phyloP scores from a whole-genome alignment of 257 asterid species.

The Rhazya stricta region DNA sequence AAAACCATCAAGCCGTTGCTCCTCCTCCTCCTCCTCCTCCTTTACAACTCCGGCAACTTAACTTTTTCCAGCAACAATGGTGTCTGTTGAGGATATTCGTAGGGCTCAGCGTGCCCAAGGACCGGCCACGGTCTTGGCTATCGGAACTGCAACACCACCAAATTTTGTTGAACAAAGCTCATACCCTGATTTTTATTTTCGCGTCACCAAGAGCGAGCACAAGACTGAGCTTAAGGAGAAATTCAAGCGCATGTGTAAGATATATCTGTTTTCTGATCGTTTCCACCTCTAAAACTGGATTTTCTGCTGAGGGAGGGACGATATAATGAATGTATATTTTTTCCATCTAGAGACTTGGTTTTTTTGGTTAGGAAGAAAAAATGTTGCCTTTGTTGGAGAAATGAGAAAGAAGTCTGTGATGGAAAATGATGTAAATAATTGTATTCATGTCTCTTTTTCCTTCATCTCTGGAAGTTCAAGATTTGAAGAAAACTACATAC shows the following conservation, averaged over 20 bases:
- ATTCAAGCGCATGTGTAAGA: constrained; percentile 10
- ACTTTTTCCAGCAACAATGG: not conserved
- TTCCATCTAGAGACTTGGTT: too few relatives aligned
- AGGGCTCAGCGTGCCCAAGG: constrained; percentile 3
- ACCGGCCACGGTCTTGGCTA: constrained; percentile 9
- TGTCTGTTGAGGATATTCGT: not conserved
- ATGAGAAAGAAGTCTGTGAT: too few relatives aligned
- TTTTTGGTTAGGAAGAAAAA: too few relatives aligned
- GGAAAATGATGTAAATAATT: too few relatives aligned
- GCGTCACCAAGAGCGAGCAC: constrained; percentile 4
- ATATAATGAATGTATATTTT: too few relatives aligned
- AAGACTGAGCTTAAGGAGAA: constrained; percentile 3
- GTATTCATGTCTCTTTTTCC: too few relatives aligned
- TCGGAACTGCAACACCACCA: not conserved
- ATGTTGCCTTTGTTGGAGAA: too few relatives aligned
- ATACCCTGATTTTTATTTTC: not conserved
- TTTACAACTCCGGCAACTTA: not conserved
- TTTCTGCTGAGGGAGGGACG: not conserved
- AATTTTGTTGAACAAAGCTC: constrained; percentile 5
- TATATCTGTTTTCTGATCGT: not conserved
- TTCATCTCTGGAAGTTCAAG: too few relatives aligned
- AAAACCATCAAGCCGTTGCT: too few relatives aligned
- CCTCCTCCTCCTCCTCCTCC: not conserved
- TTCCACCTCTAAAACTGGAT: not conserved
- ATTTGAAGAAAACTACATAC: too few relatives aligned